Conservation (phyloP, 345 rosid genomes). For the Euphorbia lathyris region DNA sequence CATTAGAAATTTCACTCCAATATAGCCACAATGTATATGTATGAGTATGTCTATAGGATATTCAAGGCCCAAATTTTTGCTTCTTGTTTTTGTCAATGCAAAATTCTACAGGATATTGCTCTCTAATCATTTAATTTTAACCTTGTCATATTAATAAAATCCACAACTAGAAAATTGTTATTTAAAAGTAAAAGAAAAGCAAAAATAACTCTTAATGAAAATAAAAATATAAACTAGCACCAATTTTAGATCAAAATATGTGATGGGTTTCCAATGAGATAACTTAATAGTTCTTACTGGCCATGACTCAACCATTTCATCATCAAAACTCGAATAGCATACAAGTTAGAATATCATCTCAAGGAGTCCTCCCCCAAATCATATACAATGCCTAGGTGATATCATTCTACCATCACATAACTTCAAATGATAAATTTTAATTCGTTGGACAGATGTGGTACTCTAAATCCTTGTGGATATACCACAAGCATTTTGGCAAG, state of each 20-base stretch:
- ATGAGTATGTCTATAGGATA: background rate
- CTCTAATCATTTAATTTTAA: too few species aligned
- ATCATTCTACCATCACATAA: background rate
- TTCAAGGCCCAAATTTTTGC: background rate
- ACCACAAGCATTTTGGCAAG: background rate
- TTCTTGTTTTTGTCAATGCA: background rate
- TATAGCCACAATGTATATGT: background rate
- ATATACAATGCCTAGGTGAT: background rate
- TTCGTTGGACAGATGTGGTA: too few species aligned
- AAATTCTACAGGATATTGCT: background rate
- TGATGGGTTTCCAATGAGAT: background rate
- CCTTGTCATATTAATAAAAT: background rate
- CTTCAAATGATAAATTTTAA: background rate
- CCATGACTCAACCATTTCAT: background rate
- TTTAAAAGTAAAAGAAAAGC: background rate
- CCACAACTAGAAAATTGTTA: background rate
- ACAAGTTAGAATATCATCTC: background rate
- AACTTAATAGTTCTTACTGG: background rate
- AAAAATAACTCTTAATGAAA: background rate
- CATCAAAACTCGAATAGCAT: background rate
- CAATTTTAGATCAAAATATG: background rate
- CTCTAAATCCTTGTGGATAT: background rate
- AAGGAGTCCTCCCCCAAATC: background rate
- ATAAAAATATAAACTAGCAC: background rate
- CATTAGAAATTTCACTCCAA: background rate